These are phyloP conservation scores for Mortierella sp. DNA, from an alignment of 371 early-diverging fungal genomes.

Conservation along the genomic window DNA sequence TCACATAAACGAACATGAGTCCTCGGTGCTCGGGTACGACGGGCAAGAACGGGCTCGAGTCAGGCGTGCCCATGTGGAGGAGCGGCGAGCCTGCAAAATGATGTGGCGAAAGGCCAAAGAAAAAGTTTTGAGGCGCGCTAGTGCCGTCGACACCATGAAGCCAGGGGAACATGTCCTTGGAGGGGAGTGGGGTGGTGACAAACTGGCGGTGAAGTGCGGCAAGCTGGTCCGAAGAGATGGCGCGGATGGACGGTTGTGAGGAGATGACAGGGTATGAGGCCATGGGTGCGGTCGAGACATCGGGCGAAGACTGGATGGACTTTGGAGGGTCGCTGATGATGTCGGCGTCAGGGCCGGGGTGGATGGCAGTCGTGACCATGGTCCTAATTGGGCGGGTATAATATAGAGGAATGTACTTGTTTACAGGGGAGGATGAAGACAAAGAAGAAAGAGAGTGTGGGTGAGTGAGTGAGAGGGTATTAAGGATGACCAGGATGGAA, in stretches of 20 bases:
- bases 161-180: slow-evolving; percentile 72
- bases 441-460: background rate
- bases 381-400: background rate
- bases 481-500: background rate
- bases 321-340: too few species aligned
- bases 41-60: slow-evolving; percentile 13
- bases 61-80: too few species aligned
- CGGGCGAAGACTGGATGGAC: background rate
- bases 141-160: slow-evolving; percentile 71
- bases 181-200: slow-evolving; percentile 59
- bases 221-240: slow-evolving; percentile 44
- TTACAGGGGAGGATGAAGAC: background rate
- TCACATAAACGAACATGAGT: slow-evolving; percentile 45
- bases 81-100: slow-evolving; percentile 1
- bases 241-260: slow-evolving; percentile 47
- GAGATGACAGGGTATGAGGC: slow-evolving; percentile 38
- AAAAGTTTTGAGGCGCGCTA: slow-evolving; percentile 62
- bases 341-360: too few species aligned
- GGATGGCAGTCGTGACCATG: slow-evolving; percentile 31
- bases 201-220: slow-evolving; percentile 53
- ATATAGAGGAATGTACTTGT: background rate
- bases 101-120: slow-evolving; percentile 64
- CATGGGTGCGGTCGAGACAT: background rate
- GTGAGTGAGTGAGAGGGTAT: background rate
- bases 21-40: slow-evolving; percentile 40